Percentiles rank a stretch among this genome's conserved stretches.
Conservation (phyloP, 169 alveolate species). For the Babesia gibsoni region DNA sequence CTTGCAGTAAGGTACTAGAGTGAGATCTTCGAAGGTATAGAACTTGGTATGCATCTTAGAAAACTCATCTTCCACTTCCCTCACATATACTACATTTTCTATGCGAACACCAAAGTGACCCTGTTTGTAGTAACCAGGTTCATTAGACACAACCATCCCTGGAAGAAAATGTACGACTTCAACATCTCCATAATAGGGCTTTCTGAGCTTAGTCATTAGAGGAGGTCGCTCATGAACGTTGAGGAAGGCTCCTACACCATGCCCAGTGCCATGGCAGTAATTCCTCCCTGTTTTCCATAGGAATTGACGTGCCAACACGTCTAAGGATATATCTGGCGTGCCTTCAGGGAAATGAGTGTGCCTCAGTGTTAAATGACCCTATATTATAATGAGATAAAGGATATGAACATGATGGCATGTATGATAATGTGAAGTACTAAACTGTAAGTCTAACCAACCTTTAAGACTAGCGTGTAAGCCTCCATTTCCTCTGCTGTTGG, state of each 20-base stretch:
- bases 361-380: conserved; percentile 94
- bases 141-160: conserved; percentile 95
- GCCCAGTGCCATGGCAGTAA: conserved; percentile 97
- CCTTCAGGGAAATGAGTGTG: conserved; percentile 91
- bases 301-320: conserved; percentile 93
- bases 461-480: conserved; percentile 93
- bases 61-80: conserved; percentile 43
- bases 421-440: too few species aligned
- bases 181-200: conserved; percentile 36
- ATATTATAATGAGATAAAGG: too few species aligned
- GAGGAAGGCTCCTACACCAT: conserved; percentile 98
- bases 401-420: too few species aligned
- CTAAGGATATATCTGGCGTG: conserved; percentile 92
- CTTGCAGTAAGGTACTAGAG: conserved; percentile 69
- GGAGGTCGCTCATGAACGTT: conserved; percentile 98
- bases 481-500: conserved; percentile 91
- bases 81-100: conserved; percentile 88
- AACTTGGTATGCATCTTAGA: conserved; percentile 54
- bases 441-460: conserved; percentile 60
- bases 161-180: conserved; percentile 70
- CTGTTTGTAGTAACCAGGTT: conserved; percentile 97
- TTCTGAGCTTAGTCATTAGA: conserved; percentile 78
- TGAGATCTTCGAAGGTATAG: conserved; percentile 69
- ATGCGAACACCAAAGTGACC: conserved; percentile 97
- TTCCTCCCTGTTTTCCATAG: conserved; percentile 92